Conservation (phyloP, 2,329 filamentous ascomycete genomes). For the Phialophora tarda region DNA sequence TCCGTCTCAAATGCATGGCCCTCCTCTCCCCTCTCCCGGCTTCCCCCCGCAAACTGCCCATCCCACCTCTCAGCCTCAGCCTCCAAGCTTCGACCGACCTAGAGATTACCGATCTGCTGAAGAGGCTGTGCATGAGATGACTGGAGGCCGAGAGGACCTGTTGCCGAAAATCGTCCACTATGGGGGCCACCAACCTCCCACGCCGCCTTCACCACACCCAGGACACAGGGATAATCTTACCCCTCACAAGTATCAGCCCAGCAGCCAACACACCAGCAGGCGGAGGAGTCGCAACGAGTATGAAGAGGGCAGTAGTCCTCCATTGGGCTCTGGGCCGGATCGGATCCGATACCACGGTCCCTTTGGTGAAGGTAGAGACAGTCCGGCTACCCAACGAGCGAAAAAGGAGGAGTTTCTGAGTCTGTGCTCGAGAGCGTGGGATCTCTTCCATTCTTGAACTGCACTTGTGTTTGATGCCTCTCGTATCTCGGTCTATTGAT, state of each 20-base stretch:
- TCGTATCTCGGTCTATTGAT: conserved; percentile 14
- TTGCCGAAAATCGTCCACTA: conserved; percentile 95
- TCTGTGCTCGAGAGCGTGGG: conserved; percentile 89
- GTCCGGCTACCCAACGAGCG: conserved; percentile 77
- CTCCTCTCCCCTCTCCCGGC: conserved; percentile 75
- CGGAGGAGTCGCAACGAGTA: conserved; percentile 87
- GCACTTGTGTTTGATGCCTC: neutral
- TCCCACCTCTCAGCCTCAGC: conserved; percentile 54
- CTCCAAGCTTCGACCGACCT: conserved; percentile 65
- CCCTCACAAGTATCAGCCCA: conserved; percentile 51
- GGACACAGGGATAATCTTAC: conserved; percentile 50
- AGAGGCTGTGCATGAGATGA: conserved; percentile 87
- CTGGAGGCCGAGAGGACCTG: conserved; percentile 89
- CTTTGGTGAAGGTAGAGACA: conserved; percentile 81
- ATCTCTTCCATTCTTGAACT: conserved; percentile 86
- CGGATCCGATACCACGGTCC: conserved; percentile 63
- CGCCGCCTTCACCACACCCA: conserved; percentile 75
- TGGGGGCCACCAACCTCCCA: conserved; percentile 89
- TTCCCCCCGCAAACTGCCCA: conserved; percentile 60
- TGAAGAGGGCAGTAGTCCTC: conserved; percentile 83
- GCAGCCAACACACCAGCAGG: conserved; percentile 52
- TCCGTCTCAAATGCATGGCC: conserved; percentile 47
- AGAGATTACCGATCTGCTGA: conserved; percentile 95
- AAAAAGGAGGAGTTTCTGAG: conserved; percentile 94
- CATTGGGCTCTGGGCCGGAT: conserved; percentile 75